These are phyloP conservation scores for Rhodofomes roseus DNA, from an alignment of 1,284 basidiomycete species.

Conservation along the genomic window DNA sequence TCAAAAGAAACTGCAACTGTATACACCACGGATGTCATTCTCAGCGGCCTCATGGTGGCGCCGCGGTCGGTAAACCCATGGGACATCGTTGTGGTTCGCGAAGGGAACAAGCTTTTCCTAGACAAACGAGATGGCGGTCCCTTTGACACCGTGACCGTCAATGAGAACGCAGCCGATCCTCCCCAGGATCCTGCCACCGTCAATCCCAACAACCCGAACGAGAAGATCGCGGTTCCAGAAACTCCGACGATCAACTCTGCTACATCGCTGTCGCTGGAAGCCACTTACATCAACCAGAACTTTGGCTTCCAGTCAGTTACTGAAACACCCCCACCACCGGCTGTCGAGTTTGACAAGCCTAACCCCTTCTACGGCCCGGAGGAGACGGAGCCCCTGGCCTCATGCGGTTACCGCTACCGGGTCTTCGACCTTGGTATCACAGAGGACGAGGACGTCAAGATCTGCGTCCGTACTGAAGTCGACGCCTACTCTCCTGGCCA, in stretches of 20 bases:
- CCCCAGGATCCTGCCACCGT: conserved; percentile 83
- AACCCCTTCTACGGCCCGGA: conserved; percentile 97
- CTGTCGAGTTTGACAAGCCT: conserved; percentile 75
- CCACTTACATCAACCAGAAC: conserved; percentile 99
- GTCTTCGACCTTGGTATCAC: conserved; percentile 91
- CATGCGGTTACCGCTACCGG: conserved; percentile 95
- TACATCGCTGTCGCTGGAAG: conserved; percentile 92
- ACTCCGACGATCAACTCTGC: conserved; percentile 87
- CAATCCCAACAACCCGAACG: conserved; percentile 70
- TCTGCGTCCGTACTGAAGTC: conserved; percentile 95
- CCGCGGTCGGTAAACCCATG: conserved; percentile 96
- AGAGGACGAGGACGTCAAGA: conserved; percentile 79
- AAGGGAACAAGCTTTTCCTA: conserved; percentile 92
- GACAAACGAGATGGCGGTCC: conserved; percentile 98
- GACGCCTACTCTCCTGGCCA: conserved; percentile 80
- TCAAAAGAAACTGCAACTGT: conserved; percentile 78
- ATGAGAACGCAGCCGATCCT: conserved; percentile 97
- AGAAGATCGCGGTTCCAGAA: conserved; percentile 63
- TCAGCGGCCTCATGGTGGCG: conserved; percentile 95
- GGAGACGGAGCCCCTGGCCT: conserved; percentile 92
- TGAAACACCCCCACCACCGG: conserved; percentile 60
- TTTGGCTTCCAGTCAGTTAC: conserved; percentile 95
- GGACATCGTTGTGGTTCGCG: conserved; percentile 95
- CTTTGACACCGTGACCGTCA: conserved; percentile 97
- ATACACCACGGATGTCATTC: conserved; percentile 94